Conservation (phyloP, 129 eudicot species). For the Heracleum sosnowskyi region DNA sequence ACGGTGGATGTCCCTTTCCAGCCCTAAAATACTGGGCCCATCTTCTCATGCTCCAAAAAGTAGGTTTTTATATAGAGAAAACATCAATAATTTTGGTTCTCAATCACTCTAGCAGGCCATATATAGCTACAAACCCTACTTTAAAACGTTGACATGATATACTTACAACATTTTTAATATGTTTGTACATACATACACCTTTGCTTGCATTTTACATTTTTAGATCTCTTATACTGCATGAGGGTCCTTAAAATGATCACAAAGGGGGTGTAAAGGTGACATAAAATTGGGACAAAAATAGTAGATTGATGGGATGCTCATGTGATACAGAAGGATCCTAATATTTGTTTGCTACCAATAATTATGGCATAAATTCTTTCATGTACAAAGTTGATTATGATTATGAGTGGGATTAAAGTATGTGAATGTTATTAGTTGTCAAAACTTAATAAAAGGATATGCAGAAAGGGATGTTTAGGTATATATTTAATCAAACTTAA, state of each 20-base stretch:
- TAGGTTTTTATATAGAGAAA: not conserved
- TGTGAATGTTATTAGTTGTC: conserved; percentile 3
- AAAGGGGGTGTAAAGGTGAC: conserved; percentile 4
- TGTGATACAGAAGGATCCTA: conserved; percentile 1
- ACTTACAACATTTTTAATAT: not conserved
- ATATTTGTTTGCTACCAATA: not conserved
- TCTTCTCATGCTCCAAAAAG: conserved; percentile 18
- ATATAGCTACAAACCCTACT: not conserved
- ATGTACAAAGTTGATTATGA: not conserved
- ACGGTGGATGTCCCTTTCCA: conserved; percentile 11
- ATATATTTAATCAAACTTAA: not conserved
- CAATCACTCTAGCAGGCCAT: conserved; percentile 1
- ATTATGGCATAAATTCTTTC: not conserved
- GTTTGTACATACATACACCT: not conserved
- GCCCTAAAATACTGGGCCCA: conserved; percentile 8
- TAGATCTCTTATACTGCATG: not conserved
- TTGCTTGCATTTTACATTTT: conserved; percentile 19
- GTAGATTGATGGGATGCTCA: conserved; percentile 10
- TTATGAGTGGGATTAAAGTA: conserved; percentile 9
- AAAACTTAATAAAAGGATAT: not conserved
- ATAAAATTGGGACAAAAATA: not conserved
- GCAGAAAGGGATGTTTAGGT: not conserved
- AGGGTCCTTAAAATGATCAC: conserved; percentile 6
- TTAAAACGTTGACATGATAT: not conserved
- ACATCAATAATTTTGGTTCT: not conserved